A percentile compares a stretch with the other conserved stretches of the same genome.
Evolutionary conservation across 371 early-diverging fungal genomes (phyloP).

Genomic region (Circinella umbellata): DNA sequence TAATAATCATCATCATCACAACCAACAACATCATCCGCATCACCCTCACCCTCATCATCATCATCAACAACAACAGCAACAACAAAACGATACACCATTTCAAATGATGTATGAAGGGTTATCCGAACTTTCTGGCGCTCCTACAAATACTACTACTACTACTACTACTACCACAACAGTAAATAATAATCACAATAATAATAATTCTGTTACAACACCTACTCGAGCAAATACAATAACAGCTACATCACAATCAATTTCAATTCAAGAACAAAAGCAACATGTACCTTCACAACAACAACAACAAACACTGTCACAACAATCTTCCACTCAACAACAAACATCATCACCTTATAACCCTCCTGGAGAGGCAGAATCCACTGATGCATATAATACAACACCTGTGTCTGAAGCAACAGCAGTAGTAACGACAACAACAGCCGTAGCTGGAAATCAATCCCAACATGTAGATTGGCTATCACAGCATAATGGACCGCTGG

Average conservation of each 20-base stretch:
- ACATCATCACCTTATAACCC: neutral
- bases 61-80: conserved; percentile 9
- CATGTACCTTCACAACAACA: conserved; percentile 10
- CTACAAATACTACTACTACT: neutral
- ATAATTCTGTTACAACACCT: neutral
- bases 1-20: neutral
- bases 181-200: no score
- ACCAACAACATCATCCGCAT: neutral
- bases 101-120: conserved; percentile 11
- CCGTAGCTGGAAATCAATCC: conserved; percentile 3
- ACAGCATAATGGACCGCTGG: neutral
- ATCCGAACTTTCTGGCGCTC: conserved; percentile 2
- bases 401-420: conserved; percentile 8
- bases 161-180: no score
- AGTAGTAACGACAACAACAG: conserved; percentile 9
- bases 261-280: conserved; percentile 11
- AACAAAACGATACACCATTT: conserved; percentile 3
- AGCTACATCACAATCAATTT: neutral
- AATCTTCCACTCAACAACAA: neutral
- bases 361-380: neutral
- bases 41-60: no score
- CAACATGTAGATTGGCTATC: no score
- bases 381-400: neutral
- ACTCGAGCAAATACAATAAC: neutral
- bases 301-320: neutral